phyloP scores from a whole-genome alignment of 768 basidiomycete genomes.

The Cantharellus cinnabarinus region DNA sequence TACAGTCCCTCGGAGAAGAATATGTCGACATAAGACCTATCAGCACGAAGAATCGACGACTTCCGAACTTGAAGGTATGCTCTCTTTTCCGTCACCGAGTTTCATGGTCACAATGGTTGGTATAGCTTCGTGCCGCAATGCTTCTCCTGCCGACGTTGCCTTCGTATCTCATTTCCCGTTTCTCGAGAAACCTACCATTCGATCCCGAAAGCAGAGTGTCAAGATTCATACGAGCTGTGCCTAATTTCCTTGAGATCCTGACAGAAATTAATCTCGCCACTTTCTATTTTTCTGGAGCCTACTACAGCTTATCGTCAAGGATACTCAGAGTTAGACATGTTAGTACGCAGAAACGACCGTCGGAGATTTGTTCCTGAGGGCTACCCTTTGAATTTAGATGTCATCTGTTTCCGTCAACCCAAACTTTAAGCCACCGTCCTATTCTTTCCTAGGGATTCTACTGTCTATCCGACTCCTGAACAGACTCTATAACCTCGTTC shows the following conservation, averaged over 20 bases:
- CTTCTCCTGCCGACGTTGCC: conserved; percentile 50
- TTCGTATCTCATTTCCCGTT: conserved; percentile 35
- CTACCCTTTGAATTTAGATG: conserved; percentile 24
- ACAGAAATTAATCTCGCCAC: conserved; percentile 57
- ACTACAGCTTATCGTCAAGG: conserved; percentile 53
- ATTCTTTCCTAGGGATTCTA: conserved; percentile 65
- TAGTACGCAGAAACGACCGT: conserved; percentile 8
- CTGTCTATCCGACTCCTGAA: conserved; percentile 43
- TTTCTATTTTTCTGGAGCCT: conserved; percentile 65
- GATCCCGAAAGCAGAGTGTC: conserved; percentile 17
- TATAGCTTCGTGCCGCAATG: conserved; percentile 27
- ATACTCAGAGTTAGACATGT: conserved; percentile 53
- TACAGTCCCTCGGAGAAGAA: conserved; percentile 77
- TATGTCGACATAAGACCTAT: conserved; percentile 62
- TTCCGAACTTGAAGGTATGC: neutral
- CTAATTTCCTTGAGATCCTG: conserved; percentile 32
- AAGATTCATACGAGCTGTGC: conserved; percentile 20
- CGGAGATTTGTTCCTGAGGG: no score
- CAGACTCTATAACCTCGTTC: conserved; percentile 25
- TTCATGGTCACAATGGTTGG: neutral
- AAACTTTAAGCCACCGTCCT: conserved; percentile 57
- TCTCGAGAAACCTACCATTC: conserved; percentile 19
- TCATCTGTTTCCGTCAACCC: conserved; percentile 54
- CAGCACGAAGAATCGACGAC: conserved; percentile 23
- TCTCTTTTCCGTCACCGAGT: neutral